These are phyloP conservation scores for Myxozyma monticola DNA, from an alignment of 805 yeast species.

Conservation along the genomic window DNA sequence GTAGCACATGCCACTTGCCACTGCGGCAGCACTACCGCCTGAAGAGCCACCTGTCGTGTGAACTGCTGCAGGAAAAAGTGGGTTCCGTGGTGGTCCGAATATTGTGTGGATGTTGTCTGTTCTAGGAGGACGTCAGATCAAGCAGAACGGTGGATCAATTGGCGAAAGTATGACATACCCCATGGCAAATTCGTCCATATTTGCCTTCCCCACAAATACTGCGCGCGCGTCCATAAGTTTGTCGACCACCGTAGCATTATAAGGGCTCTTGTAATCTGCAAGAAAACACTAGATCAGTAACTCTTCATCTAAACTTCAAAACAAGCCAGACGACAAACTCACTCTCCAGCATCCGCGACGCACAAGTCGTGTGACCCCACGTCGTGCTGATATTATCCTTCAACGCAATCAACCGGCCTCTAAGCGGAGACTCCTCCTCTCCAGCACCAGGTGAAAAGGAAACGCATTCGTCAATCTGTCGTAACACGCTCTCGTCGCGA, in stretches of 20 bases:
- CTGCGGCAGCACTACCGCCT: conserved; percentile 95
- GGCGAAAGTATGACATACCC: conserved; percentile 49
- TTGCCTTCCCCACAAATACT: conserved; percentile 69
- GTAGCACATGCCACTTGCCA: conserved; percentile 67
- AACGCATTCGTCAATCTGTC: too few relatives aligned
- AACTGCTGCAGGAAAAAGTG: conserved; percentile 44
- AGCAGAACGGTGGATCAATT: background rate
- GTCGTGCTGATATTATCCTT: conserved; percentile 81
- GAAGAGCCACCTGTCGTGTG: conserved; percentile 85
- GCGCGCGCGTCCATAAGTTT: conserved; percentile 57
- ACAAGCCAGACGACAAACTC: background rate
- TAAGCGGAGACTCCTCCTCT: too few relatives aligned
- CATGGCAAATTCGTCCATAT: conserved; percentile 98
- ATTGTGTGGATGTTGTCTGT: conserved; percentile 41
- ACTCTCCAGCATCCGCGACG: conserved; percentile 58
- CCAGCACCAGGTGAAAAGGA: too few relatives aligned
- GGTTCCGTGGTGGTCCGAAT: conserved; percentile 43
- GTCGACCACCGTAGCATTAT: conserved; percentile 69
- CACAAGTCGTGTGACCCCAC: conserved; percentile 73
- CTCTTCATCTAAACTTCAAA: background rate
- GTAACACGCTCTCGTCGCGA: conserved; percentile 9
- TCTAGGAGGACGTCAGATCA: background rate
- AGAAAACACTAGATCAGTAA: background rate
- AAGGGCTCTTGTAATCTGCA: conserved; percentile 68
- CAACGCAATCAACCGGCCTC: conserved; percentile 48